Evolutionary conservation across 1,139 yeast genomes (phyloP).

Genomic region (Scheffersomyces segobiensis): DNA sequence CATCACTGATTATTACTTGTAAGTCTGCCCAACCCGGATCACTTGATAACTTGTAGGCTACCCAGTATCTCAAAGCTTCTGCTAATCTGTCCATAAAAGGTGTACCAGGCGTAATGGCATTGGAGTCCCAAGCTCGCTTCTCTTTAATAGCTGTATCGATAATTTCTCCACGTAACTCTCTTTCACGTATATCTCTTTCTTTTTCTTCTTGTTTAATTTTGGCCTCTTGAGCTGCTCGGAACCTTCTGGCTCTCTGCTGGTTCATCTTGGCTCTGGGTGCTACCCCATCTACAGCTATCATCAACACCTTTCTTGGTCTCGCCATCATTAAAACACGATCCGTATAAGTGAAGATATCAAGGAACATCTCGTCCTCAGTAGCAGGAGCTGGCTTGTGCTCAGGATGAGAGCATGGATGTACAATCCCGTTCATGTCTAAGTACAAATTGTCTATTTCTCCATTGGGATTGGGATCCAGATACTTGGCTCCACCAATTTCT

Average conservation of each 20-base stretch:
- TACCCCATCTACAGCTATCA: conserved; percentile 98
- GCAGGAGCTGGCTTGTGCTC: conserved; percentile 93
- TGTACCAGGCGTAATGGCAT: conserved; percentile 98
- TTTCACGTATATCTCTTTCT: conserved; percentile 50
- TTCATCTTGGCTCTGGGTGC: conserved; percentile 99
- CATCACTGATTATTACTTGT: conserved; percentile 87
- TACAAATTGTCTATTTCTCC: conserved; percentile 92
- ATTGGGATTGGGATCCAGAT: conserved; percentile 82
- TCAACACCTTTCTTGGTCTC: conserved; percentile 85
- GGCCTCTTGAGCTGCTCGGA: conserved; percentile 93
- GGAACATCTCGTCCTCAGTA: conserved; percentile 92
- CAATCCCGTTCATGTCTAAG: conserved; percentile 96
- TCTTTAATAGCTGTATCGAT: conserved; percentile 66
- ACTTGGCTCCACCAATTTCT: conserved; percentile 57
- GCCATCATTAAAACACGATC: conserved; percentile 91
- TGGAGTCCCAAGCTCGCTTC: conserved; percentile 77
- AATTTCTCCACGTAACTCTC: conserved; percentile 60
- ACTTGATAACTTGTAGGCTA: conserved; percentile 77
- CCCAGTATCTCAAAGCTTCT: conserved; percentile 80
- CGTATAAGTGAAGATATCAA: conserved; percentile 86
- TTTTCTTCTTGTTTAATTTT: conserved; percentile 65
- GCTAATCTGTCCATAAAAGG: conserved; percentile 95
- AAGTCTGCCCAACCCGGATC: conserved; percentile 92
- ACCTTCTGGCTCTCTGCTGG: conserved; percentile 94
- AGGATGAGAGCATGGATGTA: conserved; percentile 97